Conservation (phyloP, 2,329 filamentous ascomycete genomes). For the Annulohypoxylon truncatum region DNA sequence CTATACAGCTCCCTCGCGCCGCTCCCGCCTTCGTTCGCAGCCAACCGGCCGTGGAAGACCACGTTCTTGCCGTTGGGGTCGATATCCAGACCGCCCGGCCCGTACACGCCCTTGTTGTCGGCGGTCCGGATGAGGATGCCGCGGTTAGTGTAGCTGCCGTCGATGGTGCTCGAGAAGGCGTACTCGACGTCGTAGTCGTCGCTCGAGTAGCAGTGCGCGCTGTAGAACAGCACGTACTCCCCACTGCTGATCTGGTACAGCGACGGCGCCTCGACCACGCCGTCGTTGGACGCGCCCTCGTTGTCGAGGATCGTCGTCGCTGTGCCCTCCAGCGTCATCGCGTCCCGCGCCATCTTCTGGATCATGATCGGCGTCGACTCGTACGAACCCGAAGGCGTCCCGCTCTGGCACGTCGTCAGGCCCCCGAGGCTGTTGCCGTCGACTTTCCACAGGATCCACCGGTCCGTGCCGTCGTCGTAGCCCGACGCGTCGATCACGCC, state of each 20-base stretch:
- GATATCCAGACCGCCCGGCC: constrained; percentile 49
- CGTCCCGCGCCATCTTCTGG: constrained; percentile 48
- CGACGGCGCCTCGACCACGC: constrained; percentile 48
- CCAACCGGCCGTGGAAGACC: constrained; percentile 47
- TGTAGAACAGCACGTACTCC: constrained; percentile 49
- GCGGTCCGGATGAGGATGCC: constrained; percentile 48
- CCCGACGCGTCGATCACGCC: constrained; percentile 49
- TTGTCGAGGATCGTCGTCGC: constrained; percentile 48
- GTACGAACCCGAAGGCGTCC: constrained; percentile 43
- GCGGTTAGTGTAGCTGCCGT: constrained; percentile 46
- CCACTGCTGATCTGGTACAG: constrained; percentile 47
- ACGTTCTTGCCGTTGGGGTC: constrained; percentile 46
- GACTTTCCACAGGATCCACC: constrained; percentile 51
- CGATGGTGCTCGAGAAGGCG: constrained; percentile 48
- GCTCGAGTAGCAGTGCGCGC: constrained; percentile 49
- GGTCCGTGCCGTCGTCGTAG: constrained; percentile 48
- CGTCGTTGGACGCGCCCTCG: constrained; percentile 45
- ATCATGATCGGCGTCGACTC: constrained; percentile 48
- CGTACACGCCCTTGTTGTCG: constrained; percentile 47
- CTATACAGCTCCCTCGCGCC: constrained; percentile 45
- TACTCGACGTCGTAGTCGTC: constrained; percentile 52
- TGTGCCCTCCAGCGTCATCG: constrained; percentile 42
- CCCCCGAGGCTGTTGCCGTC: constrained; percentile 50
- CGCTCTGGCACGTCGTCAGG: constrained; percentile 47
- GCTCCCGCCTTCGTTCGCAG: constrained; percentile 35